These are phyloP conservation scores for Gypsophila paniculata DNA, from an alignment of 179 eudicot genomes.

Conservation along the genomic window DNA sequence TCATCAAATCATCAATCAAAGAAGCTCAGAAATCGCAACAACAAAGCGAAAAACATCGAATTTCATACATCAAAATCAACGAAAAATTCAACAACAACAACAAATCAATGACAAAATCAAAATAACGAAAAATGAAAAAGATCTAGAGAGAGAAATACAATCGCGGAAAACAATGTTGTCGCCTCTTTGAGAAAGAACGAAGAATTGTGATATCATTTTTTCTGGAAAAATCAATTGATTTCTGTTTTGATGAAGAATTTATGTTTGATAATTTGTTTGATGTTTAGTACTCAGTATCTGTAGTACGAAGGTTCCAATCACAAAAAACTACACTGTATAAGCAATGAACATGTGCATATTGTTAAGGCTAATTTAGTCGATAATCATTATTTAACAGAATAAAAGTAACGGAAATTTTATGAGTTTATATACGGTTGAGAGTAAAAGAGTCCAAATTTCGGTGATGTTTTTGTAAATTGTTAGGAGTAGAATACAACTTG, in stretches of 20 bases:
- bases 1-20: not conserved
- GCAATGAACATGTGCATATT: no score
- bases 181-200: conserved; percentile 90
- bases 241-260: not conserved
- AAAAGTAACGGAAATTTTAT: no score
- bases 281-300: not conserved
- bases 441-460: no score
- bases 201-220: conserved; percentile 86
- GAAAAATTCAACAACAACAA: not conserved
- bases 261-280: not conserved
- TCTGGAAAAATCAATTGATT: not conserved
- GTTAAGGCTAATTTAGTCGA: no score
- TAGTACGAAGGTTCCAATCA: no score
- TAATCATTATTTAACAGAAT: no score
- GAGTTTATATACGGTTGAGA: no score
- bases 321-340: no score
- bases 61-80: not conserved
- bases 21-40: not conserved
- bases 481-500: no score
- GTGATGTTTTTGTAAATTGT: no score
- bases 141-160: conserved; percentile 47
- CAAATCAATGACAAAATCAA: conserved; percentile 8
- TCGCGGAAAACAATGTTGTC: conserved; percentile 94
- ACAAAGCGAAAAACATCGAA: conserved; percentile 9
- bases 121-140: conserved; percentile 13